phyloP scores from a whole-genome alignment of 495 filamentous ascomycete genomes.

The Symbiotaphrina buchneri region DNA sequence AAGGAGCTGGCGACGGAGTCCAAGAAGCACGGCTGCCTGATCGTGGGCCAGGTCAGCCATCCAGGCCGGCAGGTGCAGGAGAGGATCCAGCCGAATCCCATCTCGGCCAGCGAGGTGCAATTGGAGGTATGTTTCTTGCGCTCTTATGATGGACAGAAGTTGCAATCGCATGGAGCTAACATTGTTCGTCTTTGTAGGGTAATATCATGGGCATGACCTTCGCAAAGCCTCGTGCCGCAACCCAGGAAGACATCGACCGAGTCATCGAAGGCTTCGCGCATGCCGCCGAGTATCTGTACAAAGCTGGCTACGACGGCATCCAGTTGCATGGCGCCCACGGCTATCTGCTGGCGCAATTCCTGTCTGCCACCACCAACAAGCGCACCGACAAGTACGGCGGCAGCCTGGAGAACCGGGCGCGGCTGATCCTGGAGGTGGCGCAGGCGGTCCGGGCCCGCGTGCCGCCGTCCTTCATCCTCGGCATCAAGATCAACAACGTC shows the following conservation, averaged over 20 bases:
- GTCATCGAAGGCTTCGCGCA: slow-evolving; percentile 32
- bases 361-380: slow-evolving; percentile 24
- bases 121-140: too few species aligned
- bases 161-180: too few species aligned
- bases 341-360: slow-evolving; percentile 31
- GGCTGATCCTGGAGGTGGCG: slow-evolving; percentile 24
- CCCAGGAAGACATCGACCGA: slow-evolving; percentile 29
- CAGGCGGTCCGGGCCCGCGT: slow-evolving; percentile 20
- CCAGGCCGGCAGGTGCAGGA: slow-evolving; percentile 32
- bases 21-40: slow-evolving; percentile 28
- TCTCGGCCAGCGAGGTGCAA: slow-evolving; percentile 37
- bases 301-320: slow-evolving; percentile 55
- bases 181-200: too few species aligned
- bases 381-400: slow-evolving; percentile 29
- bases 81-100: slow-evolving; percentile 26
- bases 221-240: slow-evolving; percentile 23
- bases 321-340: slow-evolving; percentile 45
- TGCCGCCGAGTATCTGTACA: slow-evolving; percentile 38
- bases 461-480: slow-evolving; percentile 29
- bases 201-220: slow-evolving; percentile 21
- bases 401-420: slow-evolving; percentile 23
- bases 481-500: slow-evolving; percentile 46
- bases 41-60: slow-evolving; percentile 36
- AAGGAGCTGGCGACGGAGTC: slow-evolving; percentile 20
- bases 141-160: too few species aligned